Base-by-base conservation (phyloP, 2,329 filamentous ascomycete genomes). In the Neofusicoccum parvum region DNA sequence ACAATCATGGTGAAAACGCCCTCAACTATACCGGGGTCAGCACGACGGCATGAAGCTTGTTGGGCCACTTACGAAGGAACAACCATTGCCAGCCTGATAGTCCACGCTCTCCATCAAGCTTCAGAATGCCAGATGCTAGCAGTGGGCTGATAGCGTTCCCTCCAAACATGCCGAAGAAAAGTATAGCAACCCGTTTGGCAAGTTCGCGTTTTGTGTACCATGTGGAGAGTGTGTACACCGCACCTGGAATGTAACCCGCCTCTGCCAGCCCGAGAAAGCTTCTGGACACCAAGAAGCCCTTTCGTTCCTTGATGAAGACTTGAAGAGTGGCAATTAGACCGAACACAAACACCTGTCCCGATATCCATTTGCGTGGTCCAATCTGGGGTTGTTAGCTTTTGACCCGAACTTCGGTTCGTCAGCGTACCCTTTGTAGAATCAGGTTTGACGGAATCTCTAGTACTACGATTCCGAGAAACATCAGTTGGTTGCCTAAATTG, bases 111-210 rank as follows among this genome's bases (percentile, higher is more conserved):
- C 79, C 79, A 20, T 81, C 78, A 17, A 85, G 73, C 62, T 77
- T 81, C 6, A 85, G 69, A 7, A 85, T 80, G 0, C 79, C 82
- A 7, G 81, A 81, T 0, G 81, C 83, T 3, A 86, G 72, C 1
- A 85, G 73, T 0, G 82, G 81, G 32, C 80, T 82, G 1, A 85
- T 74, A 0, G 83, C 82, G 23, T 82, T 82, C 0, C 82, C 83
- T 0, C 82, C 79, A 66, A 85, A 83, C 79, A 85, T 85, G 10
- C 83, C 83, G 49, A 85, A 83, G 70, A 85, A 86, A 14, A 85
- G 81, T 0, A 85, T 69, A 1, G 83, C 81, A 6, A 85, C 78
- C 15, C 83, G 75, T 62, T 79, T 80, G 0, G 80, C 80, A 1
- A 83, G 72, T 66, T 85, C 82, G 1, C 74, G 69, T 45, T 78